These are phyloP conservation scores for Pulicaria dysenterica DNA, from an alignment of 129 eudicot species.

Conservation along the genomic window DNA sequence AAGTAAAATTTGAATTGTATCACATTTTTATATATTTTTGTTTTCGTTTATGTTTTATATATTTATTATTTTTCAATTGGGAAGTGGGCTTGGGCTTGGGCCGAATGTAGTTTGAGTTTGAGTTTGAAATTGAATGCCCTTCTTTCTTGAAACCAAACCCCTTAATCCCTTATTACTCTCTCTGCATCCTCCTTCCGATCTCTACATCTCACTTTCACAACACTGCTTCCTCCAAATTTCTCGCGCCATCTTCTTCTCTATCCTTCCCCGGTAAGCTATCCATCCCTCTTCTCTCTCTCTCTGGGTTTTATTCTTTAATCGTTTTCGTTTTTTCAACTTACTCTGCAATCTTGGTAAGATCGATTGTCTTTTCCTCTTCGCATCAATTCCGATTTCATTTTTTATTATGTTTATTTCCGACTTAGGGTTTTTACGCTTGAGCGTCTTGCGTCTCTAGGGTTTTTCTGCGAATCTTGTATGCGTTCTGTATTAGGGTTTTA, in stretches of 20 bases:
- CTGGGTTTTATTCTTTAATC: neutral
- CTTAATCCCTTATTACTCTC: too few relatives aligned
- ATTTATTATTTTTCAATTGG: too few relatives aligned
- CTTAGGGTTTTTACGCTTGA: neutral
- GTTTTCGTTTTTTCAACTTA: neutral
- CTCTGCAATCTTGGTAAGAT: conserved; percentile 26
- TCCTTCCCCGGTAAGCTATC: conserved; percentile 38
- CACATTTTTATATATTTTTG: too few relatives aligned
- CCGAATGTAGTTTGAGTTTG: too few relatives aligned
- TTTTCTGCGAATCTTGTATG: neutral
- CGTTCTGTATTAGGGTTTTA: neutral
- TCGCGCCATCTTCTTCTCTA: conserved; percentile 30
- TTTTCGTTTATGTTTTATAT: too few relatives aligned
- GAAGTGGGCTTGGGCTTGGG: too few relatives aligned
- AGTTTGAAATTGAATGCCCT: too few relatives aligned
- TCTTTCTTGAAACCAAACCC: too few relatives aligned
- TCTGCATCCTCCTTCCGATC: too few relatives aligned
- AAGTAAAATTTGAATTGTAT: too few relatives aligned
- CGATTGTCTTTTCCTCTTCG: neutral
- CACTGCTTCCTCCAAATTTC: conserved; percentile 33
- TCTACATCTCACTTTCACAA: neutral
- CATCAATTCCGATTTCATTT: neutral
- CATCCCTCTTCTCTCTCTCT: neutral
- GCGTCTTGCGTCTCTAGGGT: neutral
- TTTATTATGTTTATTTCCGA: neutral